These are phyloP conservation scores for Phyllosticta citriasiana DNA, from an alignment of 2,329 filamentous ascomycete species.

Conservation along the genomic window DNA sequence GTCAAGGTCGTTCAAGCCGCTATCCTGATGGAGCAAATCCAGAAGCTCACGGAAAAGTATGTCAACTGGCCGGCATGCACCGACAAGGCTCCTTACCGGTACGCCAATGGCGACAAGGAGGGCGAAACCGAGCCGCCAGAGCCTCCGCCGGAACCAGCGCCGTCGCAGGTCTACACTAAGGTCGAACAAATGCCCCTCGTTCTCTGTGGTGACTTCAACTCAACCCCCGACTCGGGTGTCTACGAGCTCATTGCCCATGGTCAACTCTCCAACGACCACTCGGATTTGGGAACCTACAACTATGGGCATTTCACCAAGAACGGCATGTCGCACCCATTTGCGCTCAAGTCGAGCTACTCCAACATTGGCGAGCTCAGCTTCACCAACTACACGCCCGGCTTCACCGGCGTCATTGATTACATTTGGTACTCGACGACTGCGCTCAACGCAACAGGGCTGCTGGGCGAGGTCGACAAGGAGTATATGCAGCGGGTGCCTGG, in stretches of 20 bases:
- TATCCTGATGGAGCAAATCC: slow-evolving; percentile 86
- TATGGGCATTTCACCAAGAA: slow-evolving; percentile 91
- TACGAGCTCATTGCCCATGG: slow-evolving; percentile 84
- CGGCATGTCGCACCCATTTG: slow-evolving; percentile 91
- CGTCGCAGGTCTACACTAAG: slow-evolving; percentile 76
- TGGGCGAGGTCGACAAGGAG: slow-evolving; percentile 76
- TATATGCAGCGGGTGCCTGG: slow-evolving; percentile 81
- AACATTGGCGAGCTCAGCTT: slow-evolving; percentile 79
- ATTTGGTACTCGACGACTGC: slow-evolving; percentile 95
- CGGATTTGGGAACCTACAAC: slow-evolving; percentile 67
- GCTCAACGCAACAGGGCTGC: slow-evolving; percentile 70
- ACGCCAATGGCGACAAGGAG: slow-evolving; percentile 40
- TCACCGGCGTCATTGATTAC: slow-evolving; percentile 87
- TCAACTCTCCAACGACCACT: slow-evolving; percentile 64
- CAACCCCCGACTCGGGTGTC: slow-evolving; percentile 73
- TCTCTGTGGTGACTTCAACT: slow-evolving; percentile 95
- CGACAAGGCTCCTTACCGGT: slow-evolving; percentile 56
- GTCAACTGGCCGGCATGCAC: slow-evolving; percentile 68
- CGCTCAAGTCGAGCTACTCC: slow-evolving; percentile 79
- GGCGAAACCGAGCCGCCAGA: slow-evolving; percentile 38
- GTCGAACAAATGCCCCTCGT: slow-evolving; percentile 83
- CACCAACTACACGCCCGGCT: slow-evolving; percentile 95
- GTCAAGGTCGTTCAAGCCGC: slow-evolving; percentile 96
- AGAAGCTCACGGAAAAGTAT: slow-evolving; percentile 77
- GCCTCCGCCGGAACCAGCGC: slow-evolving; percentile 55